Evolutionary conservation across 306 rosid genomes (phyloP), one percentile per base, ranked within the genome.

Genomic region (Neltuma alba): DNA sequence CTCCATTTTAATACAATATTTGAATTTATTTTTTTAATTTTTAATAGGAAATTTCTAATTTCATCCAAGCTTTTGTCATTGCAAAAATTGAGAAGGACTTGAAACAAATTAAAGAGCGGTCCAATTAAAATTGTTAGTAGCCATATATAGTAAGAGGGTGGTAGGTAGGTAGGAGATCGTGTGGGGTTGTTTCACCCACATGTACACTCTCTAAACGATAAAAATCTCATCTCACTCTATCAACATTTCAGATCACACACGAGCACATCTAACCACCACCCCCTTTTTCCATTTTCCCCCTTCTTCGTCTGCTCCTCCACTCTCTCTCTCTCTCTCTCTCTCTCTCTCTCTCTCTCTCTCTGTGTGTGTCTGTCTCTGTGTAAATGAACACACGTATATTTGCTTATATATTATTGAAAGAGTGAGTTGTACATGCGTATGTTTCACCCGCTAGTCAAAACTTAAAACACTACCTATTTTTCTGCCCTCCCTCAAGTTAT

Each of bases 251-350:
- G 73, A 23, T 68, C 55, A 68, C 74, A 41, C 55, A 42, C 55
- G 55, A 68, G 36, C 55, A 68, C 73, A 68, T 41, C 55, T 41
- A 41, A 68, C 73, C 73, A n/a, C n/a, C n/a, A n/a, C 25, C n/a
- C 1, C 20, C 37, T 23, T 14, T 12, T 11, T n/a, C 0, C 18
- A 13, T 62, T 6, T 48, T 15, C 9, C 23, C 55, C 23, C 6
- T 15, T n/a, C n/a, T n/a, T n/a, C n/a, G n/a, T n/a, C n/a, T n/a
- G n/a, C n/a, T n/a, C n/a, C n/a, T n/a, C n/a, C n/a, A n/a, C n/a
- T n/a, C n/a, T n/a, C n/a, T n/a, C 52, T 1, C 6, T 45, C 50
- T 4, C 72, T 37, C 8, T 38, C 18, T 23, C n/a, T 67, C 13
- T 12, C 31, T 9, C 20, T 40, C 9, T 38, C 1, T 38, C n/a